Percentiles rank a stretch among this genome's conserved stretches.
Evolutionary conservation across 805 yeast genomes (phyloP).

Genomic region (Blastobotrys chiropterorum): DNA sequence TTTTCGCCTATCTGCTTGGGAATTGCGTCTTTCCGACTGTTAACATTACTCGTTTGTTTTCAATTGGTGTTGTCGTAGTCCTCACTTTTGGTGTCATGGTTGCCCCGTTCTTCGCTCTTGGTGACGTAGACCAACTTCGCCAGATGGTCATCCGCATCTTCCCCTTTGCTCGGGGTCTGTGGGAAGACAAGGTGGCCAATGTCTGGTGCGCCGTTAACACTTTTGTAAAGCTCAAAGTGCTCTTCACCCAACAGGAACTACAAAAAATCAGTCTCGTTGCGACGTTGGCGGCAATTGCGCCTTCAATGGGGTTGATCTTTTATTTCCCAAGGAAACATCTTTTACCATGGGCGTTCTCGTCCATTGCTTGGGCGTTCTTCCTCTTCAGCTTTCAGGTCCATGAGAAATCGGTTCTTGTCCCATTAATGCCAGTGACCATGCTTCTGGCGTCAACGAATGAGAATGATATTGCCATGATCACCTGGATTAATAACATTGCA

Average conservation of each 20-base stretch:
- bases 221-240: slow-evolving; percentile 57
- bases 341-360: slow-evolving; percentile 67
- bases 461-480: slow-evolving; percentile 61
- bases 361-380: slow-evolving; percentile 81
- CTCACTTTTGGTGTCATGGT: slow-evolving; percentile 46
- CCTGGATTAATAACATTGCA: slow-evolving; percentile 83
- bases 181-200: slow-evolving; percentile 96
- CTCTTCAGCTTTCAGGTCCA: slow-evolving; percentile 94
- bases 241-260: slow-evolving; percentile 51
- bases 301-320: slow-evolving; percentile 48
- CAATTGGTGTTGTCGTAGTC: slow-evolving; percentile 60
- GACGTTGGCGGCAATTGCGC: slow-evolving; percentile 42
- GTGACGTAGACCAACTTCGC: slow-evolving; percentile 40
- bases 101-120: slow-evolving; percentile 48
- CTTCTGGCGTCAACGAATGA: slow-evolving; percentile 47
- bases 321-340: slow-evolving; percentile 46
- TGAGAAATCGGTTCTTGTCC: slow-evolving; percentile 85
- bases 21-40: slow-evolving; percentile 38
- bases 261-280: slow-evolving; percentile 42
- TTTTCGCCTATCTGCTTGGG: slow-evolving; percentile 75
- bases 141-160: slow-evolving; percentile 68
- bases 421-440: slow-evolving; percentile 77
- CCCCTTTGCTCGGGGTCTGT: slow-evolving; percentile 88
- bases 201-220: slow-evolving; percentile 95
- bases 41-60: slow-evolving; percentile 50